Conservation (phyloP, 805 yeast species). For the Metschnikowia sp. region DNA sequence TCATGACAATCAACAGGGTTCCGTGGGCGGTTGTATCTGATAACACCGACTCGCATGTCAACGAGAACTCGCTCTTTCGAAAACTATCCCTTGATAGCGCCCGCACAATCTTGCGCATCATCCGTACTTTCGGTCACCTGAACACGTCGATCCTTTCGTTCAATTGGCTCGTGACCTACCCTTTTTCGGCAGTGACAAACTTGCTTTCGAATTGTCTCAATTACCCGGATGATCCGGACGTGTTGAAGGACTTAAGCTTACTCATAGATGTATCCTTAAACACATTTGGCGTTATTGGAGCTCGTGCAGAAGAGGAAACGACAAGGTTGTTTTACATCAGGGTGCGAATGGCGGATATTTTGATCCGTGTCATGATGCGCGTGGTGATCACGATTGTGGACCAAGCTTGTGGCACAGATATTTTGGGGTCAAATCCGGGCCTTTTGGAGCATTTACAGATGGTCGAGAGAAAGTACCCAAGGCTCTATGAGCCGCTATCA, state of each 20-base stretch:
- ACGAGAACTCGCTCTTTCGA: slow-evolving; percentile 22
- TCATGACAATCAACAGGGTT: slow-evolving; percentile 36
- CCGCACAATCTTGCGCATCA: slow-evolving; percentile 32
- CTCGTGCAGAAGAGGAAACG: slow-evolving; percentile 7
- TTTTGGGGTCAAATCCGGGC: slow-evolving; percentile 15
- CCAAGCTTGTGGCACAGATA: slow-evolving; percentile 16
- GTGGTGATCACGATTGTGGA: slow-evolving; percentile 23
- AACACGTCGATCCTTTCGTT: slow-evolving; percentile 22
- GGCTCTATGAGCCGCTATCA: slow-evolving; percentile 9
- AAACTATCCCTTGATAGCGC: slow-evolving; percentile 33
- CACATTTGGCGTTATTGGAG: slow-evolving; percentile 14
- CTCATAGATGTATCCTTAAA: slow-evolving; percentile 24
- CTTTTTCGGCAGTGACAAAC: slow-evolving; percentile 31
- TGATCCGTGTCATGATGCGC: slow-evolving; percentile 22
- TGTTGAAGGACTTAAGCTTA: slow-evolving; percentile 27
- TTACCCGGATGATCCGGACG: slow-evolving; percentile 27
- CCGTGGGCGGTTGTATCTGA: slow-evolving; percentile 26
- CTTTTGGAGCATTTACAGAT: slow-evolving; percentile 18
- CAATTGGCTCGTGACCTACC: slow-evolving; percentile 33
- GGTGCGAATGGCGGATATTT: slow-evolving; percentile 18
- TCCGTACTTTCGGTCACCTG: slow-evolving; percentile 20
- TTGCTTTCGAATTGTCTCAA: slow-evolving; percentile 29
- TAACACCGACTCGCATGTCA: slow-evolving; percentile 13
- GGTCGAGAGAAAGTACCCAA: slow-evolving; percentile 19
- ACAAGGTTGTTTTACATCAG: slow-evolving; percentile 14